A percentile compares a stretch with the other conserved stretches of the same genome.
Conservation (phyloP, 1,284 basidiomycete genomes). For the Puccinia coronata region DNA sequence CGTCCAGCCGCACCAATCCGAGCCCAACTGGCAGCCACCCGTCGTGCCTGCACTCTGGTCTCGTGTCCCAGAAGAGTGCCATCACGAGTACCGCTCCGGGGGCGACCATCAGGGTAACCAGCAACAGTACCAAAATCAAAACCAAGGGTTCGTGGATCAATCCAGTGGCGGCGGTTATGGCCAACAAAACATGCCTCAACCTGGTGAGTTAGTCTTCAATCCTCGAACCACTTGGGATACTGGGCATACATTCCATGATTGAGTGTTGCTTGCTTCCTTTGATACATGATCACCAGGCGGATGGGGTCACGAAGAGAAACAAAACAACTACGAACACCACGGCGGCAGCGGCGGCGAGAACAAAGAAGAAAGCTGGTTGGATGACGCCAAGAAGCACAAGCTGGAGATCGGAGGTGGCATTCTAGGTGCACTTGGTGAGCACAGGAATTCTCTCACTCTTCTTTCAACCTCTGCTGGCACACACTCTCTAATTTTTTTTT, state of each 20-base stretch:
- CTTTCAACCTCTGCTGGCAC: neutral
- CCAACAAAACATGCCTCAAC: slow-evolving; percentile 32
- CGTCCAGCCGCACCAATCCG: slow-evolving; percentile 41
- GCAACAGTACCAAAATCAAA: slow-evolving; percentile 33
- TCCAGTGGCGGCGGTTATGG: slow-evolving; percentile 3
- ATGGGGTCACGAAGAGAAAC: slow-evolving; percentile 31
- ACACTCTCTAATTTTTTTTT: neutral
- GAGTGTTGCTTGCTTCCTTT: neutral
- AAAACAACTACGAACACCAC: slow-evolving; percentile 1
- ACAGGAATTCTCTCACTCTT: neutral
- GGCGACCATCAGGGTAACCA: slow-evolving; percentile 25
- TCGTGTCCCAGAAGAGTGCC: slow-evolving; percentile 15
- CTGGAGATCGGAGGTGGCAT: slow-evolving; percentile 42
- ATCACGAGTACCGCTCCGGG: slow-evolving; percentile 28
- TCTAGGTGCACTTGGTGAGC: slow-evolving; percentile 34
- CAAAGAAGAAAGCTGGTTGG: slow-evolving; percentile 35
- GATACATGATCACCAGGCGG: neutral
- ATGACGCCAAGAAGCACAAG: slow-evolving; percentile 42
- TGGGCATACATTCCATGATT: neutral
- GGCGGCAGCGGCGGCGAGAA: neutral
- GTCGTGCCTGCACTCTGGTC: slow-evolving; percentile 35
- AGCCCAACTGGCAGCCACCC: slow-evolving; percentile 43
- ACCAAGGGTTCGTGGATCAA: slow-evolving; percentile 35
- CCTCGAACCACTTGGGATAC: neutral
- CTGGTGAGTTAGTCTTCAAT: slow-evolving; percentile 27